Conservation (phyloP, 345 rosid species). For the Psidium guajava region DNA sequence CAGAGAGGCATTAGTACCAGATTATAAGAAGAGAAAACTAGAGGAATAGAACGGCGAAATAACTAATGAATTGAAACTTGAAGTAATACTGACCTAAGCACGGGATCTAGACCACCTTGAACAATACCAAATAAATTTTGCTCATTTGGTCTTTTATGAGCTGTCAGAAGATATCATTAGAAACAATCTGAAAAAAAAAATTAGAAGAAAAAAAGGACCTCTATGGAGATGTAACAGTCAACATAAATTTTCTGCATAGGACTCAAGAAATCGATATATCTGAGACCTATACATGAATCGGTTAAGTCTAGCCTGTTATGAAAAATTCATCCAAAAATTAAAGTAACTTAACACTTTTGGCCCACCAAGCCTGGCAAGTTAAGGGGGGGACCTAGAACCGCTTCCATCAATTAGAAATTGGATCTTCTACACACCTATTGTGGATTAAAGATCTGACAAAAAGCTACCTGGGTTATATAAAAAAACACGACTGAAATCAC, state of each 20-base stretch:
- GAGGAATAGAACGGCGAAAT: not conserved
- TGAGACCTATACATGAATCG: not conserved
- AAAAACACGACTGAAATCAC: not conserved
- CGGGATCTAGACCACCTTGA: slow-evolving; percentile 77
- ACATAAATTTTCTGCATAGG: not conserved
- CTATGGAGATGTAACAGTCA: not conserved
- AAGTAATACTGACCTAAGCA: slow-evolving; percentile 34
- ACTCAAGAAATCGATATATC: not conserved
- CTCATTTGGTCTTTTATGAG: slow-evolving; percentile 59
- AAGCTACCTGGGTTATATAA: not conserved
- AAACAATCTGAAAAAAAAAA: not conserved
- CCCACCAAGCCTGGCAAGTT: not conserved
- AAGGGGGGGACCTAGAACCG: not conserved
- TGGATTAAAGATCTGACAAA: not conserved
- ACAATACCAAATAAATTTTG: slow-evolving; percentile 78
- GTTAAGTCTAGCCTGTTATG: not conserved
- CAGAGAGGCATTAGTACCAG: not conserved
- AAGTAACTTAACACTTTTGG: not conserved
- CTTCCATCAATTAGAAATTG: not conserved
- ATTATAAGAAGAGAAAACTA: not conserved
- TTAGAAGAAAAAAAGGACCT: not conserved
- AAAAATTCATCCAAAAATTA: not conserved
- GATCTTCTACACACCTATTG: not conserved
- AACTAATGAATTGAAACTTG: not conserved
- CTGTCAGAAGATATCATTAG: slow-evolving; percentile 14